These are phyloP conservation scores for Pugionium dolabratum DNA, from an alignment of 345 rosid genomes.

Conservation along the genomic window DNA sequence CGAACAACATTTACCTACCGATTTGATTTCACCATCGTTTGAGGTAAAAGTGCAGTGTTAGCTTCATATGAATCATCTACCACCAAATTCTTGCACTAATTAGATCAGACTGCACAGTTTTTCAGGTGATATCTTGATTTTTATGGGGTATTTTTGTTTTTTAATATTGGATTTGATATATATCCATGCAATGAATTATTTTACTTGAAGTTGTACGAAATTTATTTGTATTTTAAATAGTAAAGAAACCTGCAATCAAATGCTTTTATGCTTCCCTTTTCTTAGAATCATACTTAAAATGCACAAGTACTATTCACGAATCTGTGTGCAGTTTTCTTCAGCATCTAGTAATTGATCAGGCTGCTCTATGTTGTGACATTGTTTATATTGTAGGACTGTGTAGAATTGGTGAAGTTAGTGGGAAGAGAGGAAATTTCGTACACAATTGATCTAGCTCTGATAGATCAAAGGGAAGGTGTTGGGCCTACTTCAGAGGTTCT, in stretches of 20 bases:
- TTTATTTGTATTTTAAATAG: too few relatives aligned
- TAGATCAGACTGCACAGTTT: too few relatives aligned
- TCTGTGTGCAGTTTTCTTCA: neutral
- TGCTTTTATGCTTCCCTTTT: too few relatives aligned
- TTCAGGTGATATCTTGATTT: too few relatives aligned
- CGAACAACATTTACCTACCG: slow-evolving; percentile 60
- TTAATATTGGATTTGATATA: too few relatives aligned
- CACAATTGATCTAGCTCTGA: slow-evolving; percentile 53
- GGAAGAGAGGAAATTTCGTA: slow-evolving; percentile 54
- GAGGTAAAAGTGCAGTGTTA: slow-evolving; percentile 54
- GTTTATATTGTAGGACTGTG: slow-evolving; percentile 55
- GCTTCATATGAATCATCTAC: slow-evolving; percentile 2
- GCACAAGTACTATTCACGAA: neutral
- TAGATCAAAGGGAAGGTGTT: slow-evolving; percentile 56
- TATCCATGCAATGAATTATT: too few relatives aligned
- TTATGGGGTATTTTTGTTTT: too few relatives aligned
- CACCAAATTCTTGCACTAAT: too few relatives aligned
- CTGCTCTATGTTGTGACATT: slow-evolving; percentile 8
- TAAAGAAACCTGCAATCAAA: too few relatives aligned
- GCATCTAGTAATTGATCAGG: neutral
- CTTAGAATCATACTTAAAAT: neutral
- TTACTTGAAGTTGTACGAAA: too few relatives aligned
- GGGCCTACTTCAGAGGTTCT: slow-evolving; percentile 64
- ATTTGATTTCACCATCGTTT: slow-evolving; percentile 63
- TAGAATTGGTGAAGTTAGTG: slow-evolving; percentile 64